phyloP scores from a whole-genome alignment of 352 stramenopile species.

The Globisporangium cederbergense region DNA sequence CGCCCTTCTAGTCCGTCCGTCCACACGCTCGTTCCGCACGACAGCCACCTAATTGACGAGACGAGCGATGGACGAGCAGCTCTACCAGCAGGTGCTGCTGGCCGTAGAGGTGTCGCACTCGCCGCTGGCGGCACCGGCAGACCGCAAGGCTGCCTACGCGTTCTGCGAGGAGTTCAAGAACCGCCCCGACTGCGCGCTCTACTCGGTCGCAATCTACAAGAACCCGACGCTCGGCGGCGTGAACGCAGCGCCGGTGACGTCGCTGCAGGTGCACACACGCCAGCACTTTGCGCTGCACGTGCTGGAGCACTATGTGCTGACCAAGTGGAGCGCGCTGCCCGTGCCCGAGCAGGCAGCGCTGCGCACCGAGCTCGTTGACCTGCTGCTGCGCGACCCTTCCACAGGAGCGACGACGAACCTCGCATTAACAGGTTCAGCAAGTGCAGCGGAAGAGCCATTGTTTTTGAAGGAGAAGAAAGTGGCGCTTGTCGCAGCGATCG shows the following conservation, averaged over 20 bases:
- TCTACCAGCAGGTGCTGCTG: constrained; percentile 73
- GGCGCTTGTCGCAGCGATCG: constrained; percentile 60
- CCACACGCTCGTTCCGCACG: too few relatives aligned
- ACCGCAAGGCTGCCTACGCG: constrained; percentile 56
- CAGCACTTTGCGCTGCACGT: constrained; percentile 82
- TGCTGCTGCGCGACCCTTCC: constrained; percentile 34
- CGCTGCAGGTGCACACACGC: constrained; percentile 42
- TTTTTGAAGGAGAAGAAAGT: constrained; percentile 83
- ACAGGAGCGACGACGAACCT: background rate
- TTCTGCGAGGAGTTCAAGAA: constrained; percentile 79
- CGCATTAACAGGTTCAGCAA: background rate
- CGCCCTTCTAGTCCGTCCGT: too few relatives aligned
- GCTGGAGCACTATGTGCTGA: constrained; percentile 67
- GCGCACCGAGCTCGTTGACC: constrained; percentile 50
- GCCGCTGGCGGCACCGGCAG: constrained; percentile 32
- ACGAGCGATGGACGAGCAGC: constrained; percentile 52
- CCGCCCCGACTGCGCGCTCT: constrained; percentile 60
- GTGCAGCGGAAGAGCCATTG: constrained; percentile 35
- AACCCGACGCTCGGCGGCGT: constrained; percentile 27
- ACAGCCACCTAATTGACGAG: too few relatives aligned
- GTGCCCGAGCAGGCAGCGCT: constrained; percentile 41
- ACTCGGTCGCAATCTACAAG: constrained; percentile 72
- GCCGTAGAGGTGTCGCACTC: constrained; percentile 74
- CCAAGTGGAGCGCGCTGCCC: constrained; percentile 45
- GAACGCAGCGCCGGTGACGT: constrained; percentile 7